A percentile compares a stretch with the other conserved stretches of the same genome.
Conservation (phyloP, 129 eudicot species). For the Flaveria ramosissima region DNA sequence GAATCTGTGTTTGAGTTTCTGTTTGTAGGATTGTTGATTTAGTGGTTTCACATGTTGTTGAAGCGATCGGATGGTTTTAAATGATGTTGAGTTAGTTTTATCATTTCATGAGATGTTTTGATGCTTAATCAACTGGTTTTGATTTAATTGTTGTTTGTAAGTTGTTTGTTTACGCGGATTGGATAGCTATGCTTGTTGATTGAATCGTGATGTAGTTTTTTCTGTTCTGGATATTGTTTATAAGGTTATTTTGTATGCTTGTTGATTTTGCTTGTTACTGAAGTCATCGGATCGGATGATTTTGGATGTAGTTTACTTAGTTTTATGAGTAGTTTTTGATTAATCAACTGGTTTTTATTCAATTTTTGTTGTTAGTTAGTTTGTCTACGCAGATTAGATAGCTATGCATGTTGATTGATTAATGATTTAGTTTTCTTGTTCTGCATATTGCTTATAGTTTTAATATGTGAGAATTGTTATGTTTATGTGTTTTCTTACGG, state of each 20-base stretch:
- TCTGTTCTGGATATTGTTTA: too few relatives aligned
- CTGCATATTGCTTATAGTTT: not conserved
- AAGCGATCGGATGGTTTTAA: constrained; percentile 2
- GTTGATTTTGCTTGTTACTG: too few relatives aligned
- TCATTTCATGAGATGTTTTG: not conserved
- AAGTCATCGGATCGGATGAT: too few relatives aligned
- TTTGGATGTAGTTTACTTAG: too few relatives aligned
- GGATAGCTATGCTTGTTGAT: not conserved
- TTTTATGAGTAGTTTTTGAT: too few relatives aligned
- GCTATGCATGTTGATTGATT: not conserved
- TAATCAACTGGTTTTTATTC: too few relatives aligned
- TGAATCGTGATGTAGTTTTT: too few relatives aligned
- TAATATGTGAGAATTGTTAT: not conserved
- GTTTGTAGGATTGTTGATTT: too few relatives aligned
- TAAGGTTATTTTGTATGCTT: too few relatives aligned
- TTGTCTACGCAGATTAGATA: too few relatives aligned
- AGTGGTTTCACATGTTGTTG: not conserved
- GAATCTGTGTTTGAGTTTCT: not conserved
- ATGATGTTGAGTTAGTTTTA: not conserved
- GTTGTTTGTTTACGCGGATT: not conserved
- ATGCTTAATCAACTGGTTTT: not conserved
- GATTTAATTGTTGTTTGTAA: not conserved
- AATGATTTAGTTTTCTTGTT: not conserved
- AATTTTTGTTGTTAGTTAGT: too few relatives aligned
- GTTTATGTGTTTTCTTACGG: not conserved